Evolutionary conservation across 768 basidiomycete genomes (phyloP).

Genomic region (Pulveroboletus sp.): DNA sequence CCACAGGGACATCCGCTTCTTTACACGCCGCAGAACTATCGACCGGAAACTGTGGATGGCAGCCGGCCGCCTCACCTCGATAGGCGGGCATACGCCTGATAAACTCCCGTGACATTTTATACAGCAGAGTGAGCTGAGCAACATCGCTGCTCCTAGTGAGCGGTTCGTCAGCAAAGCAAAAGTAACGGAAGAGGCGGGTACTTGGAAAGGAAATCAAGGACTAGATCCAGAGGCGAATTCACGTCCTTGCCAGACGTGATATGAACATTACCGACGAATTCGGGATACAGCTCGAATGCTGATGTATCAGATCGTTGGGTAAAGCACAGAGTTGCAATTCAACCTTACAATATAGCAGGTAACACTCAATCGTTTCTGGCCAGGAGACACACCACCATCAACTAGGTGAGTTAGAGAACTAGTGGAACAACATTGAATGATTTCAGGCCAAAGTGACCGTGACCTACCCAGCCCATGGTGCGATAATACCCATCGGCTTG

Average conservation of each 20-base stretch:
- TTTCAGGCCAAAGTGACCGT: neutral
- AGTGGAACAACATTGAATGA: neutral
- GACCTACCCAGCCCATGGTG: slow-evolving; percentile 39
- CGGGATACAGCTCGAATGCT: slow-evolving; percentile 38
- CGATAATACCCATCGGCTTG: slow-evolving; percentile 51
- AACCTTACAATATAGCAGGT: slow-evolving; percentile 34
- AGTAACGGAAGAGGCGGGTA: too few species aligned
- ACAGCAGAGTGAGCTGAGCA: slow-evolving; percentile 45
- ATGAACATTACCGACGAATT: slow-evolving; percentile 45
- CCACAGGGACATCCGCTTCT: slow-evolving; percentile 16
- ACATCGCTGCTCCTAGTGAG: slow-evolving; percentile 33
- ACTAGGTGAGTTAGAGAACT: slow-evolving; percentile 29
- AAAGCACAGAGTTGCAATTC: too few species aligned
- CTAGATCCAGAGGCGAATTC: slow-evolving; percentile 41
- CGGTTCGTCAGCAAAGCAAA: neutral
- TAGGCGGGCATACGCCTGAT: slow-evolving; percentile 46
- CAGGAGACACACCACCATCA: slow-evolving; percentile 6
- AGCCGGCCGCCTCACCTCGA: slow-evolving; percentile 8
- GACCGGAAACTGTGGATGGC: slow-evolving; percentile 25
- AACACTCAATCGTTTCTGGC: slow-evolving; percentile 27
- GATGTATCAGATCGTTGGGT: neutral
- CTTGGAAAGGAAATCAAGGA: slow-evolving; percentile 44
- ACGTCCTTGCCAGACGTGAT: slow-evolving; percentile 41
- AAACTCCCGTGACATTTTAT: slow-evolving; percentile 54
- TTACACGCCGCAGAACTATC: slow-evolving; percentile 26